Base-by-base conservation (phyloP, 257 asterid species). In the Gentiana dahurica region DNA sequence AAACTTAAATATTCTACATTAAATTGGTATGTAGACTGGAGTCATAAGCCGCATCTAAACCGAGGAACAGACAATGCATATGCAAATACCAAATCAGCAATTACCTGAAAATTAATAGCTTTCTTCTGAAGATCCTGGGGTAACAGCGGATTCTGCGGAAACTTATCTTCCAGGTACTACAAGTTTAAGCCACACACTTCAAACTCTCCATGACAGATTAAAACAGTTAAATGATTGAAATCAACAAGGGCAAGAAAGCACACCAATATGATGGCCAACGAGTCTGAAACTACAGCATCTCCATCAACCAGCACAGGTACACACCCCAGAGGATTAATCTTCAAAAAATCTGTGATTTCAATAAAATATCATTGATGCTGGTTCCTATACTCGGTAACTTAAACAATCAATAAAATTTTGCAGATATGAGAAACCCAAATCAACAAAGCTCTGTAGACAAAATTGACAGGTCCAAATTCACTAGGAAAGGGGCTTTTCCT, bases 121-220 rank as follows among this genome's bases (percentile, higher is more conserved):
- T 69, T 82, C 58, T 55, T 69, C 74, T 75, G 84, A 63, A 70
- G 77, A 82, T 90, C 95, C 73, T 62, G 66, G 1, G 98, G 98
- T 70, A 90, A 70, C 83, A 90, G 70, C 4, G 96, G 94, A 59
- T 64, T 78, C 61, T 82, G 91, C 41, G 97, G 97, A 72, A 73
- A 87, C 79, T 80, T 90, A 75, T 87, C 95, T 73, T 90, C 97
- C 51, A 90, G 68, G 77, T 90, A 84, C 96, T 90, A 73, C 72
- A 75, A 24, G 52, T 50, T 41, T 59, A 63, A 58, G 41, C 43
- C 44, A 13, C 52, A 35, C 38, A 39, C 53, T 66, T 54, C 44
- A 46, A 51, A 5, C 34, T 41, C 32, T 34, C 56, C 46, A 4
- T 11, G 2, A 49, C 70, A 59, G 44, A 51, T 13, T 10, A 6